Evolutionary conservation across 805 yeast species (phyloP).

Genomic region (Candida golubevii): DNA sequence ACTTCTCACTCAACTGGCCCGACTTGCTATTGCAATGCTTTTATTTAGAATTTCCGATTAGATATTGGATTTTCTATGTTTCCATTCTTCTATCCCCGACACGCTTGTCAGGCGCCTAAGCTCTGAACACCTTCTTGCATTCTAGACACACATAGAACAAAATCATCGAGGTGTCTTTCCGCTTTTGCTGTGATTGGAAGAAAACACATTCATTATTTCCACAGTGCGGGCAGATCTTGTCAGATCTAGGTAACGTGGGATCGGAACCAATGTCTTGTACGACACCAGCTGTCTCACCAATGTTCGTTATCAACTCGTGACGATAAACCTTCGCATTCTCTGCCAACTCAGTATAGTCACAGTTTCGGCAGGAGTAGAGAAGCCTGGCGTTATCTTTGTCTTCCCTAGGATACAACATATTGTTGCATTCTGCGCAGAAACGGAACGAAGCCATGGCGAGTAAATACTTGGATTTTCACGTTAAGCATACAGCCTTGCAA

Average conservation of each 20-base stretch:
- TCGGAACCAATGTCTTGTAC: constrained; percentile 93
- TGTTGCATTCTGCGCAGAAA: constrained; percentile 95
- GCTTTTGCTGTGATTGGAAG: constrained; percentile 92
- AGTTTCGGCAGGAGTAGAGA: constrained; percentile 89
- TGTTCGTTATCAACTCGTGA: constrained; percentile 86
- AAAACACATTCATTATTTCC: constrained; percentile 87
- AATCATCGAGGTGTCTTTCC: constrained; percentile 94
- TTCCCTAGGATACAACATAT: constrained; percentile 96
- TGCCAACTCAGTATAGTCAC: constrained; percentile 90
- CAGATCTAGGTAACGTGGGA: constrained; percentile 96
- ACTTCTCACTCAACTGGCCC: too few species aligned
- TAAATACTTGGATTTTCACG: neutral
- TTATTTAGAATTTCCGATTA: neutral
- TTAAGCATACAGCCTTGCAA: too few species aligned
- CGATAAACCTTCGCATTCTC: constrained; percentile 83
- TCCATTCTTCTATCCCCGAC: neutral
- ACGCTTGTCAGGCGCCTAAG: constrained; percentile 6
- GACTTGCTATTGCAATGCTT: neutral
- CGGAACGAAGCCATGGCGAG: constrained; percentile 80
- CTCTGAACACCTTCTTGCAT: constrained; percentile 71
- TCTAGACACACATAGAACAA: constrained; percentile 87
- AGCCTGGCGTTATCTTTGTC: constrained; percentile 75
- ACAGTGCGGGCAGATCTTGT: constrained; percentile 90
- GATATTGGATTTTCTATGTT: neutral
- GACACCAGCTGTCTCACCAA: constrained; percentile 95